phyloP scores from a whole-genome alignment of 148 eudicot genomes.

The Linanthus parryae region DNA sequence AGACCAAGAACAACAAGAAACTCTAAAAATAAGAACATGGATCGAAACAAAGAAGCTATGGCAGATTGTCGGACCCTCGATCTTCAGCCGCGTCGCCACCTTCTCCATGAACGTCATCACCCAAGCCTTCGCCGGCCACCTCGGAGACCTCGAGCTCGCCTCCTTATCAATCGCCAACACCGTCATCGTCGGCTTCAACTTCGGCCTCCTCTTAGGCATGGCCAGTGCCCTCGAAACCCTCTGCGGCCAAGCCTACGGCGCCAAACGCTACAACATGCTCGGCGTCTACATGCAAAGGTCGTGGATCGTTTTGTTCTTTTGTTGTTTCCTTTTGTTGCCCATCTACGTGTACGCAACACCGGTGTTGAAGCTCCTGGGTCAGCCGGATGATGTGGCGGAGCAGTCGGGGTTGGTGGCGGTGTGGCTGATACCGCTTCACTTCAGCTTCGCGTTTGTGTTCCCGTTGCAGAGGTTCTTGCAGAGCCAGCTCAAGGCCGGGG shows the following conservation, averaged over 20 bases:
- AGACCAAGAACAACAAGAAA: too few species aligned
- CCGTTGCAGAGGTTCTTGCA: constrained; percentile 53
- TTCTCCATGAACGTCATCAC: constrained; percentile 43
- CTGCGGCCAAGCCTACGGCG: constrained; percentile 58
- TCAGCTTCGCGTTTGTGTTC: constrained; percentile 55
- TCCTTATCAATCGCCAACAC: constrained; percentile 19
- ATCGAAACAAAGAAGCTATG: constrained; percentile 50
- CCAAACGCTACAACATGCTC: constrained; percentile 38
- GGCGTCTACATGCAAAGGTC: constrained; percentile 52
- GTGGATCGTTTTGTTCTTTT: constrained; percentile 54
- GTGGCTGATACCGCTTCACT: constrained; percentile 60
- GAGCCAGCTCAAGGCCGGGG: constrained; percentile 46
- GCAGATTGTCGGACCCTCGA: constrained; percentile 53
- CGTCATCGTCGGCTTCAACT: constrained; percentile 24
- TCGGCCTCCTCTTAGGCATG: constrained; percentile 24
- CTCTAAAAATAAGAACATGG: constrained; percentile 29
- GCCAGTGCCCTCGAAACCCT: constrained; percentile 53
- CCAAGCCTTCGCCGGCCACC: constrained; percentile 47
- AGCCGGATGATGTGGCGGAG: constrained; percentile 46
- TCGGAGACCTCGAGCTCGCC: constrained; percentile 23
- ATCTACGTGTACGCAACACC: constrained; percentile 50
- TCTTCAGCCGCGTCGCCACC: constrained; percentile 38
- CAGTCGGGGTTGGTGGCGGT: constrained; percentile 35
- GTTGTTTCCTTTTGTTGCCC: constrained; percentile 50
- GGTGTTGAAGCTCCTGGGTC: constrained; percentile 33